These are phyloP conservation scores for Saccharomycopsis synnaedendra DNA, from an alignment of 805 yeast species.

Conservation along the genomic window DNA sequence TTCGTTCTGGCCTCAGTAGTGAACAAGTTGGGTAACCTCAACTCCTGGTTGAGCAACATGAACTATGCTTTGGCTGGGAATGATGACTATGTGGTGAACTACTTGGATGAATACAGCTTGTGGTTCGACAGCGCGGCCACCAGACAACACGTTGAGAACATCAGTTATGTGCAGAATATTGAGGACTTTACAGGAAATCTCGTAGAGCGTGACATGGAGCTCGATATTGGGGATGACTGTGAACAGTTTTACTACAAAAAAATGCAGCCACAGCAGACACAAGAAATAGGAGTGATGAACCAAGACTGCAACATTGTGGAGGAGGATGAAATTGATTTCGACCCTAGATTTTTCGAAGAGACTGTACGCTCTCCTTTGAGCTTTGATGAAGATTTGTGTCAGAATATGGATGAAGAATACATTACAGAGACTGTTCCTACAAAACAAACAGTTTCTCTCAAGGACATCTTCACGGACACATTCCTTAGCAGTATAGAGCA, in stretches of 20 bases:
- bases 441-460: not conserved
- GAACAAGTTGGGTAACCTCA: not conserved
- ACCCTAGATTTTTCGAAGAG: constrained; percentile 4
- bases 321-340: not conserved
- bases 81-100: constrained; percentile 1
- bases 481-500: too few species aligned
- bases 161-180: constrained; percentile 13
- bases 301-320: not conserved
- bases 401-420: too few species aligned
- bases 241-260: constrained; percentile 12
- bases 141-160: constrained; percentile 14
- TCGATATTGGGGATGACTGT: constrained; percentile 14
- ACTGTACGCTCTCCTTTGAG: not conserved
- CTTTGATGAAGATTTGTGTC: not conserved
- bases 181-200: constrained; percentile 1
- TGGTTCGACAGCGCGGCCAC: not conserved
- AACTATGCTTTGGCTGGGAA: too few species aligned
- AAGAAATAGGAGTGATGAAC: not conserved
- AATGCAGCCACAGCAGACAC: not conserved
- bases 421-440: not conserved
- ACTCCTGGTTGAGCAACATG: not conserved
- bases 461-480: too few species aligned
- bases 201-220: constrained; percentile 1
- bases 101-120: constrained; percentile 4
- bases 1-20: not conserved